phyloP scores from a whole-genome alignment of 768 basidiomycete genomes.

The Cyathus striatus region DNA sequence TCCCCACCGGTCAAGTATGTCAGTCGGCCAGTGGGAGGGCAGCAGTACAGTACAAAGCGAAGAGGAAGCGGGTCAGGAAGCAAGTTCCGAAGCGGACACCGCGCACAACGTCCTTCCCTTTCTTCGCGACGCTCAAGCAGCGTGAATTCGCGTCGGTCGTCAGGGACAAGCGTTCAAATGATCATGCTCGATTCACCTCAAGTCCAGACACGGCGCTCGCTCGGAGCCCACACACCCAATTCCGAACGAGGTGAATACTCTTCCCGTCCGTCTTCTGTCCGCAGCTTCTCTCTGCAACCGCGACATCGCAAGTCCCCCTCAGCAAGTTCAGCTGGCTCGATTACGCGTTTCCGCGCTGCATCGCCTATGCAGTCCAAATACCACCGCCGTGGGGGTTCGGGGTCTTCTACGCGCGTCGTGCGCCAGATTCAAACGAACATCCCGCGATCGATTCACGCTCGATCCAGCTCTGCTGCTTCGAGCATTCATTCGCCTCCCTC shows the following conservation, averaged over 20 bases:
- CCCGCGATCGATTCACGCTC: conserved; percentile 49
- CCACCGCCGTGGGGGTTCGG: conserved; percentile 76
- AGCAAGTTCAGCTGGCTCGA: conserved; percentile 68
- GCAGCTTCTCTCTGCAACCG: conserved; percentile 63
- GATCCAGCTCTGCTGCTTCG: conserved; percentile 74
- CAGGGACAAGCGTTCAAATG: conserved; percentile 45
- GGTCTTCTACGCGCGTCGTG: conserved; percentile 78
- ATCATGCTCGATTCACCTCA: conserved; percentile 57
- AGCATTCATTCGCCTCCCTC: conserved; percentile 74
- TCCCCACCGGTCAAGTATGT: conserved; percentile 10
- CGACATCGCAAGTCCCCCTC: conserved; percentile 75
- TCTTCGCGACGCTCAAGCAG: conserved; percentile 89
- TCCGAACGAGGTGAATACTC: conserved; percentile 77
- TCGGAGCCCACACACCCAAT: conserved; percentile 81
- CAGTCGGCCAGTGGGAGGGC: conserved; percentile 15
- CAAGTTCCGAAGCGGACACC: conserved; percentile 36
- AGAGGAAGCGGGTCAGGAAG: conserved; percentile 38
- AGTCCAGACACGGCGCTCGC: conserved; percentile 62
- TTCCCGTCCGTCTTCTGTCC: conserved; percentile 82
- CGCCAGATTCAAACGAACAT: conserved; percentile 48
- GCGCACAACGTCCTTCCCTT: conserved; percentile 62
- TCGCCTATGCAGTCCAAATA: conserved; percentile 70
- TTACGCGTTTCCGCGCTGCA: conserved; percentile 52
- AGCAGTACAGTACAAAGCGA: conserved; percentile 35
- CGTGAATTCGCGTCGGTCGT: conserved; percentile 77